Base-by-base conservation (phyloP, 495 filamentous ascomycete species). In the Daldinia grandis region DNA sequence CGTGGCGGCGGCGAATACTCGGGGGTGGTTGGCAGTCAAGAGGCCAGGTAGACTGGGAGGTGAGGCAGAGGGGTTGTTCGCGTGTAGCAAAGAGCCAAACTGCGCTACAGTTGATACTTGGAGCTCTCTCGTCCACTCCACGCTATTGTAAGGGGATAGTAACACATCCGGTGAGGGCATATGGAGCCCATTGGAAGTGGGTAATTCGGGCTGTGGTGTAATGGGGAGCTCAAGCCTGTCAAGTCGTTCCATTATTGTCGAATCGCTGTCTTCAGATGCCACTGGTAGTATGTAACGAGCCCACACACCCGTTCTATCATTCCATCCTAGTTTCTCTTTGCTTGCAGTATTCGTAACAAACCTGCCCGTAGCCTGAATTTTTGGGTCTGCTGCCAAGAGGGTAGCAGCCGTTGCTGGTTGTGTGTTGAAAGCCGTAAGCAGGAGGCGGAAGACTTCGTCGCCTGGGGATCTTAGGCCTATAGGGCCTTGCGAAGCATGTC, bases 31-130 rank as follows among this genome's bases (percentile, higher is more conserved):
- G 31, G 42, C 33, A 24, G 54, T 27, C 14, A 74, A 51, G 12
- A 76, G 71, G 6, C 58, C 33, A 19, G 61, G 58, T 3, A 73
- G 44, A 17, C 25, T 14, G 2, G 51, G 57, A 4, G 37, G 57
- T 0, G 74, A 49, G 14, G 40, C 19, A 4, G 44, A 49, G 9
- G 55, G 44, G 3, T 40, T 33, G 21, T 70, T 60, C 42, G 42
- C 49, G 49, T 82, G 81, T 3, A 83, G 66, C 25, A 83, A 58
- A 44, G 81, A 79, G 56, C 83, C 83, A 51, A 83, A 85, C 17
- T 75, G 47, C 12, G 79, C 82, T 44, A 42, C 62, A 0, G 82
- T 84, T 21, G 76, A 71, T 30, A 74, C 78, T 9, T 38, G 37
- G 14, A 56, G 37, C 19, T 60, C 19, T 0, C 56, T n/a, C 7